These are phyloP conservation scores for Nyctanthes arbortristis DNA, from an alignment of 257 asterid species.

Conservation along the genomic window DNA sequence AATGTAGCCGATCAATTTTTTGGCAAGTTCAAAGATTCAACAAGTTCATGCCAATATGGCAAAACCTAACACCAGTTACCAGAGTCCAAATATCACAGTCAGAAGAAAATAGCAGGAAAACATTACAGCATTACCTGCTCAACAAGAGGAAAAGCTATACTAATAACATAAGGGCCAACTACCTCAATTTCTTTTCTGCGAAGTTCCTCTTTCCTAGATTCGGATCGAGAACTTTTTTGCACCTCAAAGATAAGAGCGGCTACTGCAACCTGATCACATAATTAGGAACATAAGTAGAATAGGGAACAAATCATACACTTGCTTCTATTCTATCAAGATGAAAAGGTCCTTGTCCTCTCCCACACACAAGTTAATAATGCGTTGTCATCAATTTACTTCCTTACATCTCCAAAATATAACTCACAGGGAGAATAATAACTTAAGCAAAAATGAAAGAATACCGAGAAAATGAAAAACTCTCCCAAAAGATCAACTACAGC, in stretches of 20 bases:
- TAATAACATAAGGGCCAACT: constrained; percentile 16
- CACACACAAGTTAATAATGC: no score
- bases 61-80: not conserved
- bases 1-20: no score
- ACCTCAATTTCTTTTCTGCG: constrained; percentile 81
- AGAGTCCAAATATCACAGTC: not conserved
- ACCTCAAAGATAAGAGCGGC: constrained; percentile 79
- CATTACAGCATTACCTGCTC: not conserved
- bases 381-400: not conserved
- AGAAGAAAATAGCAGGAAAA: not conserved
- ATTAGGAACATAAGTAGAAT: constrained; percentile 9
- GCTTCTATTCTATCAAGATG: not conserved
- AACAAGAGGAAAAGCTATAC: not conserved
- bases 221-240: constrained; percentile 87
- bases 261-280: constrained; percentile 70
- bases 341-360: not conserved
- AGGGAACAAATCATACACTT: constrained; percentile 8
- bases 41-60: no score
- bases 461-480: constrained; percentile 80
- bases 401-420: not conserved
- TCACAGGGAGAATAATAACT: constrained; percentile 10
- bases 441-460: constrained; percentile 37
- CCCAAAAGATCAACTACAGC: constrained; percentile 94
- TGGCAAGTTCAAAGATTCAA: no score
- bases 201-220: constrained; percentile 86